Percentiles rank a stretch among this genome's conserved stretches.
phyloP scores from a whole-genome alignment of 768 basidiomycete species.

The Suillus subalutaceus region DNA sequence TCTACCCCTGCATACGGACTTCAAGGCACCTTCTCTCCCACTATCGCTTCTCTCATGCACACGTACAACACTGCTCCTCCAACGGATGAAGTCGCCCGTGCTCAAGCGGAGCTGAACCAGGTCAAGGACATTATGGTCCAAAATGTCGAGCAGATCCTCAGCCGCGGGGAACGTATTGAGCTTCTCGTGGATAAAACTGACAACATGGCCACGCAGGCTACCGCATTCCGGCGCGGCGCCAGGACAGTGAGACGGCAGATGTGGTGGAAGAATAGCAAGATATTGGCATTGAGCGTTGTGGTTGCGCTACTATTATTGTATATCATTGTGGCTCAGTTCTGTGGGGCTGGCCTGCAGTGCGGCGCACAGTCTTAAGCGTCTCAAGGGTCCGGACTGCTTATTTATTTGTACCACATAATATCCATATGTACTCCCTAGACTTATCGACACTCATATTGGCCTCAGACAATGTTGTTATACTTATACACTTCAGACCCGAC shows the following conservation, averaged over 20 bases:
- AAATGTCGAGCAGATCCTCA: slow-evolving; percentile 96
- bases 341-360: slow-evolving; percentile 81
- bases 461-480: neutral
- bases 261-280: slow-evolving; percentile 87
- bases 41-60: slow-evolving; percentile 76
- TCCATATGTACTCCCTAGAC: slow-evolving; percentile 8
- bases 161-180: slow-evolving; percentile 93
- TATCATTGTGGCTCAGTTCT: slow-evolving; percentile 86
- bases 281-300: slow-evolving; percentile 64
- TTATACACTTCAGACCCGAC: neutral
- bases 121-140: slow-evolving; percentile 99
- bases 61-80: slow-evolving; percentile 90
- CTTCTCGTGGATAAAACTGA: slow-evolving; percentile 97
- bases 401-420: slow-evolving; percentile 2
- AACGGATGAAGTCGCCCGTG: slow-evolving; percentile 84
- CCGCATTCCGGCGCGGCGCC: slow-evolving; percentile 89
- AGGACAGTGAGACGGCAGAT: slow-evolving; percentile 80
- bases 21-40: slow-evolving; percentile 72
- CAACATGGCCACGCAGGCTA: slow-evolving; percentile 91
- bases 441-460: neutral
- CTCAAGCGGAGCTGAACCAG: slow-evolving; percentile 85
- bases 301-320: slow-evolving; percentile 80
- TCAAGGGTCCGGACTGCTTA: neutral
- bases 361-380: slow-evolving; percentile 22
- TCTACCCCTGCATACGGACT: slow-evolving; percentile 60